Conservation (phyloP, 129 eudicot species). For the Tagetes erecta region DNA sequence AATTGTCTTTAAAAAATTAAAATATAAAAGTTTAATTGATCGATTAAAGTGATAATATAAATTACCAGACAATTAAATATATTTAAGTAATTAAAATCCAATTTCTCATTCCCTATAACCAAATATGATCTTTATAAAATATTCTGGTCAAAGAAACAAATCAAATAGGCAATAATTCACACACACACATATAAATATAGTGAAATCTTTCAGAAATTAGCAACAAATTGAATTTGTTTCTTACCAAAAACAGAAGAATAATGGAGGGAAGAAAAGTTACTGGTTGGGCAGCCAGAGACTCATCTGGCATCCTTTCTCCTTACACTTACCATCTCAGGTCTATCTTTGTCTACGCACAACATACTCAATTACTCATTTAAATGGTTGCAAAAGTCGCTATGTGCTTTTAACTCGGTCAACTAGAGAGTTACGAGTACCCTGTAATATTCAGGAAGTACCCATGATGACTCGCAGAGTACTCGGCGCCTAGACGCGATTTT, state of each 20-base stretch:
- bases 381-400: too few species aligned
- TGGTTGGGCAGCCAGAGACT: slow-evolving; percentile 69
- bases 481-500: too few species aligned
- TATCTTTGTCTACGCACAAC: background rate
- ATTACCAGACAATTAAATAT: too few species aligned
- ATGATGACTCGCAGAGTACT: too few species aligned
- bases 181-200: background rate
- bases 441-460: too few species aligned
- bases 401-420: too few species aligned
- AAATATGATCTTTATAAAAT: background rate
- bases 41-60: too few species aligned
- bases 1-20: too few species aligned
- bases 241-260: slow-evolving; percentile 21
- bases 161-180: background rate
- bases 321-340: slow-evolving; percentile 55
- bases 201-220: background rate
- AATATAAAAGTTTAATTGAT: too few species aligned
- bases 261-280: slow-evolving; percentile 56
- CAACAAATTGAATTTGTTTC: slow-evolving; percentile 7
- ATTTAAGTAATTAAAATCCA: background rate
- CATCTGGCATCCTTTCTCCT: slow-evolving; percentile 57
- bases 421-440: too few species aligned
- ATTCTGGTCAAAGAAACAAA: background rate
- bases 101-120: too few species aligned
- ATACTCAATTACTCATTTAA: too few species aligned